Evolutionary conservation across 805 yeast genomes (phyloP), one percentile per base, ranked within the genome.

Genomic region (Metschnikowia hibisci): DNA sequence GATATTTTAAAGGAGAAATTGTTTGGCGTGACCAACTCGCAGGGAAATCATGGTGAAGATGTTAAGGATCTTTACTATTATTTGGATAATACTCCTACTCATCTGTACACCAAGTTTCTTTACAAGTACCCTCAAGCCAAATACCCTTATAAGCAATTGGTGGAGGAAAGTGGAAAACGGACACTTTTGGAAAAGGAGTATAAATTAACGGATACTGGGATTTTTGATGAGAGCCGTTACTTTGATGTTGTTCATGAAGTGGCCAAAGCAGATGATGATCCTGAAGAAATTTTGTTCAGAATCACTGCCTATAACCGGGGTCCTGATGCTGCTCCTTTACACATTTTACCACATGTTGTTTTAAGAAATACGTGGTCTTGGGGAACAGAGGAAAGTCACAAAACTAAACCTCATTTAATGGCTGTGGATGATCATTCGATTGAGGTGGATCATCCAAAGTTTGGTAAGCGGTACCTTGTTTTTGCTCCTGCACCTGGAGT

Each of bases 31-130:
- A 88, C 96, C 22, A 95, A 95, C 40, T 88, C 87, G 11, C 90
- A 89, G 61, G 97, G 96, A 10, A 90, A 90, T 62, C 97, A 89
- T 62, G 97, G 97, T 43, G 97, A 89, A 61, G 97, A 89, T 62
- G 96, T 87, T 47, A 89, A 89, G 66, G 95, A 86, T 58, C 63
- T 82, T 52, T 86, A 86, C 61, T 89, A 80, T 60, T 88, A 89
- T 58, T 73, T 89, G 47, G 97, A 89, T 66, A 89, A 87, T 65
- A 86, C 95, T 10, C 97, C 97, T 6, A 77, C 96, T 5, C 96
- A 89, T 66, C 82, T 95, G 28, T 89, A 88, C 66, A 84, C 87
- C 85, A 89, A 90, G 69, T 87, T 82, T 54, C 73, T 87, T 45
- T 89, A 89, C 76, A 90, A 90, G 70, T 89, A 89, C 60, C 96